phyloP scores from a whole-genome alignment of 306 rosid species.

The Gastrolobium villosum region DNA sequence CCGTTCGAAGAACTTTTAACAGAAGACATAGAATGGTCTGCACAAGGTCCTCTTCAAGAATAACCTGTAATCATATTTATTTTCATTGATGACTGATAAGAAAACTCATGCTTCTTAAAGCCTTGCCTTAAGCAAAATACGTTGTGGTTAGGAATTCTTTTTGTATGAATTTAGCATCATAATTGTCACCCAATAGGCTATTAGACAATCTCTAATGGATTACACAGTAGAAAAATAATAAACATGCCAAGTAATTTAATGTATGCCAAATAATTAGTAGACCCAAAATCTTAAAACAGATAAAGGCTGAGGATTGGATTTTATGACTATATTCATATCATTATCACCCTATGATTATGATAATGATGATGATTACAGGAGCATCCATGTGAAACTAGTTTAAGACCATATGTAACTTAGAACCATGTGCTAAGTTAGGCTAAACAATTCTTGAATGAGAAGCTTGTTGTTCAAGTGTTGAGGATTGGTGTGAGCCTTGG shows the following conservation, averaged over 20 bases:
- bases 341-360: constrained; percentile 9
- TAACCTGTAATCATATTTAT: constrained; percentile 33
- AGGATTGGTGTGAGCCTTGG: too few relatives aligned
- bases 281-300: constrained; percentile 16
- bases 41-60: constrained; percentile 40
- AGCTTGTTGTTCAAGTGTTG: too few relatives aligned
- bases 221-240: neutral
- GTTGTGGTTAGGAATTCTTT: neutral
- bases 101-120: neutral
- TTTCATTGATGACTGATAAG: neutral
- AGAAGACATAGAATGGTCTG: constrained; percentile 52
- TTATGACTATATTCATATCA: neutral
- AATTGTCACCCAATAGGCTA: neutral
- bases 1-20: constrained; percentile 36
- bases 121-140: neutral
- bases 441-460: too few relatives aligned
- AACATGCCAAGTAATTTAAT: neutral
- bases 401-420: neutral
- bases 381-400: neutral
- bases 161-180: constrained; percentile 15
- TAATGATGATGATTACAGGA: neutral
- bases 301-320: neutral
- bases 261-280: neutral
- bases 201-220: neutral
- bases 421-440: too few relatives aligned